Evolutionary conservation across 2,329 filamentous ascomycete species (phyloP), one percentile per base, ranked within the genome.

Genomic region (Cladosporium sphaerospermum): DNA sequence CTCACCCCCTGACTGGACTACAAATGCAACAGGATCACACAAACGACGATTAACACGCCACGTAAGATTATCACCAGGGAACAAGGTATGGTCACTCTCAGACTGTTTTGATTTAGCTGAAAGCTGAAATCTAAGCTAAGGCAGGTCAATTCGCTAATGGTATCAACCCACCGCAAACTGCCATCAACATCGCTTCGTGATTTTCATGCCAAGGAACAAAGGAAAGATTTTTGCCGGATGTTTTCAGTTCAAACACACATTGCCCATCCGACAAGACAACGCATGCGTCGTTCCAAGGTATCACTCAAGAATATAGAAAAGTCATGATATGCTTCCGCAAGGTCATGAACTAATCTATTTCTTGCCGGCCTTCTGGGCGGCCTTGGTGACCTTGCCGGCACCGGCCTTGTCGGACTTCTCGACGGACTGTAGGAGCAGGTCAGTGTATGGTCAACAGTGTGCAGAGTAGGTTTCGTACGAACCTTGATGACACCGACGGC

Each of bases 401-500:
- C 67, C 69, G 59, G 58, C 67, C 72, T 76, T 76, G 64, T 75
- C 73, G 57, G 66, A 60, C 71, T 75, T 76, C 61, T 54, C 68
- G 55, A 74, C 71, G 57, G 66, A 56, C 52, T 59, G 44, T 40
- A 45, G 45, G 36, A 47, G 64, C 68, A 51, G 52, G 33, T 52
- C 34, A 52, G 42, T 52, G 13, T 5, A 33, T 32, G 23, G 19
- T 14, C 41, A 52, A 40, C 11, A 3, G 9, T 10, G 8, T 23
- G 52, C 41, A 33, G 47, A 14, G 9, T 32, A 7, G 42, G 10
- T 69, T 60, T 64, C 83, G 88, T 89, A 83, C 91, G 87, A 61
- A 80, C 78, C 85, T 96, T 96, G 83, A 95, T 92, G 78, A 95
- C 89, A 86, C 89, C 88, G 78, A 95, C 89, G 65, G 89, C 88